Percentiles rank a stretch among this genome's conserved stretches.
Evolutionary conservation across 441 rosid species (phyloP).

Genomic region (Mallotus japonicus): DNA sequence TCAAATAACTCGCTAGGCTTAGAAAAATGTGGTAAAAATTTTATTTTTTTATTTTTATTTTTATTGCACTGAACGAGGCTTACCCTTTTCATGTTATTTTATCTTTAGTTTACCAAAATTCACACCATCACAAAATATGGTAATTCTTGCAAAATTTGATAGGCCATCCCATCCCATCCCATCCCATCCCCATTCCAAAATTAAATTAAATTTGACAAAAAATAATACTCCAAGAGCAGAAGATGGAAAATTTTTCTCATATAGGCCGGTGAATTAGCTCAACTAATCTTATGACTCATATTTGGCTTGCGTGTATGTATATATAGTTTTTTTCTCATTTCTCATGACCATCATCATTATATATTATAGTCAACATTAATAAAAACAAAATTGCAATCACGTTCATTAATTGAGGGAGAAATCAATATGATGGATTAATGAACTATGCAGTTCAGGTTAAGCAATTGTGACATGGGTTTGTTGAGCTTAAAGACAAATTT

Average conservation of each 20-base stretch:
- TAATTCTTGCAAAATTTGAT: slow-evolving; percentile 1
- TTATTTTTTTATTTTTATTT: too few relatives aligned
- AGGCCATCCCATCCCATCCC: not conserved
- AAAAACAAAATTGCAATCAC: not conserved
- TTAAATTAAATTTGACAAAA: not conserved
- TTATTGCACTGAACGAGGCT: slow-evolving; percentile 31
- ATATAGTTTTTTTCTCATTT: not conserved
- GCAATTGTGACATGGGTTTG: slow-evolving; percentile 13
- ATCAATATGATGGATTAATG: not conserved
- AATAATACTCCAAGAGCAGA: not conserved
- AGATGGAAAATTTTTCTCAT: not conserved
- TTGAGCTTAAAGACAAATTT: slow-evolving; percentile 6
- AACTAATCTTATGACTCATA: slow-evolving; percentile 34
- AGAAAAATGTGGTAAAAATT: slow-evolving; percentile 19
- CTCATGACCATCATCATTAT: slow-evolving; percentile 6
- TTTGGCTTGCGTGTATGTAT: slow-evolving; percentile 11
- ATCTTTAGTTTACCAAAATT: slow-evolving; percentile 10
- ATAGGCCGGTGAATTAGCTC: slow-evolving; percentile 45
- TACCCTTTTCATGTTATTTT: slow-evolving; percentile 26
- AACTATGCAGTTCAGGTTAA: not conserved
- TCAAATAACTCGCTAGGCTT: slow-evolving; percentile 37
- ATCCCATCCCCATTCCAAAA: slow-evolving; percentile 3
- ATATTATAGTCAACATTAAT: not conserved
- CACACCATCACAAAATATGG: not conserved
- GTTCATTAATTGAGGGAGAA: not conserved